These are phyloP conservation scores for Nicotiana obtusifolia DNA, from an alignment of 257 asterid species.

Conservation along the genomic window DNA sequence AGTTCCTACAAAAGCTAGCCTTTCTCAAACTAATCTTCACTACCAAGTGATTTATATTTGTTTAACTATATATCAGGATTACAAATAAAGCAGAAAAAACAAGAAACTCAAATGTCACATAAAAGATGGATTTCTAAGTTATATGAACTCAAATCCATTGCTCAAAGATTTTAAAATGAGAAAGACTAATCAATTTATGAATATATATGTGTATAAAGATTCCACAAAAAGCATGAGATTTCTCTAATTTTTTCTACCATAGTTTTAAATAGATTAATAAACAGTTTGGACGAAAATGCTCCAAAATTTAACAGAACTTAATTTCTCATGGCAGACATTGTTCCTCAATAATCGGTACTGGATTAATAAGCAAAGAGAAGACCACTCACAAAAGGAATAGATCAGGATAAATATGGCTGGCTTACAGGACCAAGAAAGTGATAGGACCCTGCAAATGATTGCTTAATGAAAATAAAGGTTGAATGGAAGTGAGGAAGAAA, in stretches of 20 bases:
- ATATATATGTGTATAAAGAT: too few relatives aligned
- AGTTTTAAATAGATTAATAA: background rate
- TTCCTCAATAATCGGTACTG: background rate
- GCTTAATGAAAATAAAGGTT: slow-evolving; percentile 3
- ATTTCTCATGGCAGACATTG: background rate
- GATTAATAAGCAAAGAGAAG: background rate
- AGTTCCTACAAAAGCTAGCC: background rate
- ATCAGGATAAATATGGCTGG: background rate
- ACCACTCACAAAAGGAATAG: background rate
- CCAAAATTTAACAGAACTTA: background rate
- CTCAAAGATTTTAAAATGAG: too few relatives aligned
- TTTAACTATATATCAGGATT: too few relatives aligned
- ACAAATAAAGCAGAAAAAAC: too few relatives aligned
- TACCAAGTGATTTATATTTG: background rate
- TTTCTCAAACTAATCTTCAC: background rate
- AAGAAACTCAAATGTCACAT: background rate
- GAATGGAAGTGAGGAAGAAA: slow-evolving; percentile 1
- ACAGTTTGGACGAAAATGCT: background rate
- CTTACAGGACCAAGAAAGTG: background rate
- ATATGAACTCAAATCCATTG: too few relatives aligned
- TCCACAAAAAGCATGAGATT: background rate
- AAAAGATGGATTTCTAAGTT: background rate
- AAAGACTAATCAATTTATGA: too few relatives aligned
- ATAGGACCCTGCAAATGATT: background rate
- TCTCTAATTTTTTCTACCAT: background rate